Conservation (phyloP, 768 basidiomycete species). For the Hysterangium stoloniferum region DNA sequence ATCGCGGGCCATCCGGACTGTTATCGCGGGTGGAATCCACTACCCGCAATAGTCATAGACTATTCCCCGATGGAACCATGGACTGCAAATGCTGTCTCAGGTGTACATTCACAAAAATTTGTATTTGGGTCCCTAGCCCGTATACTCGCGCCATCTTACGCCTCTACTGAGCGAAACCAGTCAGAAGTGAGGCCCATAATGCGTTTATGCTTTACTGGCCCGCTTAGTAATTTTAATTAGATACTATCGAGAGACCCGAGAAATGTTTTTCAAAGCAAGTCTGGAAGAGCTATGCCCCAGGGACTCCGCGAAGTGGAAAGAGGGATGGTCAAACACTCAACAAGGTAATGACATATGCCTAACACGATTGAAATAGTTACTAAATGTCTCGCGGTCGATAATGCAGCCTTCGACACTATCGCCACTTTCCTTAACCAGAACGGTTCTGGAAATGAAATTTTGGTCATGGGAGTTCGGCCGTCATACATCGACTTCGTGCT, state of each 20-base stretch:
- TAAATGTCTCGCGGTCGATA: neutral
- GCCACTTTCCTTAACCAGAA: constrained; percentile 25
- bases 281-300: neutral
- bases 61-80: constrained; percentile 32
- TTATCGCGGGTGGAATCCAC: too few relatives aligned
- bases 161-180: neutral
- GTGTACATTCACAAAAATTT: constrained; percentile 16
- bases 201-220: neutral
- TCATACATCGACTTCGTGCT: constrained; percentile 34
- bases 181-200: neutral
- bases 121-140: constrained; percentile 16
- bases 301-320: neutral
- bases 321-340: neutral
- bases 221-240: neutral
- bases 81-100: constrained; percentile 33
- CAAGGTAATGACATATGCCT: neutral
- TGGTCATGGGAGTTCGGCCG: constrained; percentile 30
- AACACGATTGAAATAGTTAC: neutral
- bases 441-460: constrained; percentile 19
- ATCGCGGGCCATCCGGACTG: too few relatives aligned
- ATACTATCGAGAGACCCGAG: neutral
- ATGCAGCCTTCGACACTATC: neutral
- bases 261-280: neutral
- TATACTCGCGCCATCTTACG: neutral
- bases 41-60: too few relatives aligned